Evolutionary conservation across 2,329 filamentous ascomycete genomes (phyloP).

Genomic region (Ceratocystis colombiana): DNA sequence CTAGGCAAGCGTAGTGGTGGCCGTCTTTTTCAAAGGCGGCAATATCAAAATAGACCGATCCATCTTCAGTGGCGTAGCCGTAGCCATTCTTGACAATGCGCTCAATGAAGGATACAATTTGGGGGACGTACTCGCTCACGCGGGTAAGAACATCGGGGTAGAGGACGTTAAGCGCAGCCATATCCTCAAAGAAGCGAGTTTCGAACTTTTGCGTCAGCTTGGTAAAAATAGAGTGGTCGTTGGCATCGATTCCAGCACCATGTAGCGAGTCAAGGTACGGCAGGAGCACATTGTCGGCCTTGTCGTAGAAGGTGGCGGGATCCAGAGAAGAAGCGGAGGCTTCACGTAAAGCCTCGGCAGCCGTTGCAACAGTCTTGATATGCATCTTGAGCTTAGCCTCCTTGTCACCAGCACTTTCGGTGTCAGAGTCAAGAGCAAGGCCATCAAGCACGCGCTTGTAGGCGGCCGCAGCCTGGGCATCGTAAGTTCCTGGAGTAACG

Average conservation of each 20-base stretch:
- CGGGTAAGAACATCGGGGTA: slow-evolving; percentile 72
- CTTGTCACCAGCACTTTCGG: slow-evolving; percentile 54
- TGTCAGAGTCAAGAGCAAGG: slow-evolving; percentile 46
- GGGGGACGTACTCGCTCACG: slow-evolving; percentile 83
- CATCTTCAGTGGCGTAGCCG: slow-evolving; percentile 62
- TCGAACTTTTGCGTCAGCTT: slow-evolving; percentile 80
- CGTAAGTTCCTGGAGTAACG: slow-evolving; percentile 41
- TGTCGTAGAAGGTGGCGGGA: slow-evolving; percentile 43
- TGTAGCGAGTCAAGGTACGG: slow-evolving; percentile 69
- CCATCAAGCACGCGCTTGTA: slow-evolving; percentile 48
- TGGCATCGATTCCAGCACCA: slow-evolving; percentile 51
- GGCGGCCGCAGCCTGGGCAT: slow-evolving; percentile 39
- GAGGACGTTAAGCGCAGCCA: slow-evolving; percentile 75
- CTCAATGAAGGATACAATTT: slow-evolving; percentile 79
- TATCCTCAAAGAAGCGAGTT: slow-evolving; percentile 76
- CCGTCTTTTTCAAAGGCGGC: slow-evolving; percentile 71
- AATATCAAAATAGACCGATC: slow-evolving; percentile 93
- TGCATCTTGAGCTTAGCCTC: slow-evolving; percentile 90
- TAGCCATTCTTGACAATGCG: slow-evolving; percentile 76
- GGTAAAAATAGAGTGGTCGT: slow-evolving; percentile 66
- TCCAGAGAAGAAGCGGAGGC: slow-evolving; percentile 36
- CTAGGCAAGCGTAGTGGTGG: slow-evolving; percentile 73
- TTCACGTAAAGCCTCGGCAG: slow-evolving; percentile 32
- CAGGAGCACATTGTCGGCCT: slow-evolving; percentile 57
- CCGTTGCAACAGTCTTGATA: slow-evolving; percentile 52